Base-by-base conservation (phyloP, 176 grass and related monocot species). In the Typha latifolia region DNA sequence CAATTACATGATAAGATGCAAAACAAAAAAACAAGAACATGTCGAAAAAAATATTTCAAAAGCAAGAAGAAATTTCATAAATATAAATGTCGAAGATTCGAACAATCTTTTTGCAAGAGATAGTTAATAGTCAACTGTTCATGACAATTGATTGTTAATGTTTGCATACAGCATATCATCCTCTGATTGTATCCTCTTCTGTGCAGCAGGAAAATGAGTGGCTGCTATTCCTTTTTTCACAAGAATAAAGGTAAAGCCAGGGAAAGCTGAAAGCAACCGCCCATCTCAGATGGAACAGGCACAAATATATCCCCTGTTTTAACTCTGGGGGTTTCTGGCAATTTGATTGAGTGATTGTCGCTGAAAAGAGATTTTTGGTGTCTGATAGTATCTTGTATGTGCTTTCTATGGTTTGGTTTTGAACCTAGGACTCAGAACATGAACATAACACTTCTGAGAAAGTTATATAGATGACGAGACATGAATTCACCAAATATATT, bases 171-270 rank as follows among this genome's bases (percentile, higher is more conserved):
- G 51, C 51, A 14, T 53, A n/a, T 53, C 51, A 13, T 31, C 14
- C 14, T 14, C 24, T 64, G 12, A 71, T 37, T 59, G 15, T 26
- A 47, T 23, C 9, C 9, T 59, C 7, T 24, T 61, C 48, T 62
- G 19, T 62, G 61, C 61, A 62, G 50, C 49, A 72, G 69, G 69
- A 72, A 61, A 57, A 62, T 32, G 49, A 72, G 20, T 72, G 51
- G 69, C 52, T 72, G 69, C 37, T 72, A 62, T 72, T 53, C 51
- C 24, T 72, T 72, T 50, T 62, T 72, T 32, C n/a, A 7, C 31
- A 9, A 22, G 10, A 37, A 22, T 13, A 62, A 62, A 72, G 18
- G 5, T 18, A 72, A 22, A 37, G 18, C 18, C 24, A 37, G 51
- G 19, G 31, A 31, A 48, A 21, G 14, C 52, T 72, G 21, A 72